phyloP scores from a whole-genome alignment of 176 grass and related monocot species.

The Saccharum spontaneum region DNA sequence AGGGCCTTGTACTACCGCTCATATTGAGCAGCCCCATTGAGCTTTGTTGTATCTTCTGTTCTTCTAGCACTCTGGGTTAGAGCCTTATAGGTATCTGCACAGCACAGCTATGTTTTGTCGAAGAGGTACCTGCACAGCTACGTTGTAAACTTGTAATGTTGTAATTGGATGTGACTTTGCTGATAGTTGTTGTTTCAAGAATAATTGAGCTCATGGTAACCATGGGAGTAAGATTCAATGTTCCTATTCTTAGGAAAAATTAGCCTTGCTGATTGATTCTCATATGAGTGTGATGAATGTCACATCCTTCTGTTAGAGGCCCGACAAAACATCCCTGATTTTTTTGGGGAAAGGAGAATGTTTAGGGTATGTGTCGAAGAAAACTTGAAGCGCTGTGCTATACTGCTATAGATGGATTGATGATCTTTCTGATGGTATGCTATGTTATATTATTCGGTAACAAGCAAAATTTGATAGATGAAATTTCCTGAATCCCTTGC shows the following conservation, averaged over 20 bases:
- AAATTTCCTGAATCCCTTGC: not conserved
- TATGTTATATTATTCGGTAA: not conserved
- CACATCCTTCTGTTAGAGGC: not conserved
- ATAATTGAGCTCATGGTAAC: not conserved
- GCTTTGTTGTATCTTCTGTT: constrained; percentile 23
- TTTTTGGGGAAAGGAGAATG: not conserved
- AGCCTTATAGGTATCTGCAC: constrained; percentile 7
- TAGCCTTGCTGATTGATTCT: not conserved
- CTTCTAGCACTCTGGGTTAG: constrained; percentile 36
- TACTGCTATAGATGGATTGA: too few relatives aligned
- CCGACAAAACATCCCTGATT: not conserved
- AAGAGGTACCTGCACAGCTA: constrained; percentile 1
- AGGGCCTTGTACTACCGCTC: constrained; percentile 29
- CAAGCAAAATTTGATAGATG: not conserved
- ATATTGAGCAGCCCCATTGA: constrained; percentile 20
- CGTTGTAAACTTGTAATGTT: constrained; percentile 26
- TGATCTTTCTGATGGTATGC: not conserved
- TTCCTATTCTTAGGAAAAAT: not conserved
- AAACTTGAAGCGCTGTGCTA: not conserved
- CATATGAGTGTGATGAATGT: not conserved
- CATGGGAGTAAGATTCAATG: not conserved
- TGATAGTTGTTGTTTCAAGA: constrained; percentile 25
- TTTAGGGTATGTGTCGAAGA: not conserved
- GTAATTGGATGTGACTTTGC: constrained; percentile 37
- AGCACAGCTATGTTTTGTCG: constrained; percentile 16